Conservation (phyloP, 768 basidiomycete species). For the Psilocybe cyanescens region DNA sequence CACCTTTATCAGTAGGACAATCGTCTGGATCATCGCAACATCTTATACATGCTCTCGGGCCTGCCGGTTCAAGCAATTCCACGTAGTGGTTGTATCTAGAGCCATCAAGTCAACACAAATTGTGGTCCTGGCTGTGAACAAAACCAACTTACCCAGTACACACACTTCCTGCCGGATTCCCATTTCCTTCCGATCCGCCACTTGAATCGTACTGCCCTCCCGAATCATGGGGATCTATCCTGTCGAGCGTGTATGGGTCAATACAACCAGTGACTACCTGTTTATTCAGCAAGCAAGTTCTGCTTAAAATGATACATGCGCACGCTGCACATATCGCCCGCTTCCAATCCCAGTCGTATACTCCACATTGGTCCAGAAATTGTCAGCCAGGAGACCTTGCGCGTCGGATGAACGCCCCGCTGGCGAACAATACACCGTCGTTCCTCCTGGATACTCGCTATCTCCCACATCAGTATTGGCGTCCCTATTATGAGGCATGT, state of each 20-base stretch:
- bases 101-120: not conserved
- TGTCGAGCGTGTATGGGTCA: constrained; percentile 40
- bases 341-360: constrained; percentile 47
- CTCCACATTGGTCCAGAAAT: constrained; percentile 56
- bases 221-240: constrained; percentile 48
- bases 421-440: constrained; percentile 56
- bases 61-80: constrained; percentile 58
- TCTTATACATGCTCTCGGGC: constrained; percentile 55
- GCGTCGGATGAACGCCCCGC: constrained; percentile 38
- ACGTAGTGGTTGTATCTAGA: constrained; percentile 59
- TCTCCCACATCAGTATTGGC: constrained; percentile 59
- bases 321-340: constrained; percentile 48
- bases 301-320: constrained; percentile 13
- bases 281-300: not conserved
- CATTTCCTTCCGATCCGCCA: constrained; percentile 51
- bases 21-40: constrained; percentile 60
- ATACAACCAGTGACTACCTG: constrained; percentile 60
- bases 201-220: constrained; percentile 66
- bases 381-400: constrained; percentile 48
- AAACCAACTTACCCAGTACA: constrained; percentile 47
- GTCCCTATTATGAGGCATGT: constrained; percentile 28
- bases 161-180: constrained; percentile 54
- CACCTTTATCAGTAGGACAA: constrained; percentile 56
- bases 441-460: constrained; percentile 58
- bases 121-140: not conserved